phyloP scores from a whole-genome alignment of 148 eudicot species.

The Vaccinium vitisidaea region DNA sequence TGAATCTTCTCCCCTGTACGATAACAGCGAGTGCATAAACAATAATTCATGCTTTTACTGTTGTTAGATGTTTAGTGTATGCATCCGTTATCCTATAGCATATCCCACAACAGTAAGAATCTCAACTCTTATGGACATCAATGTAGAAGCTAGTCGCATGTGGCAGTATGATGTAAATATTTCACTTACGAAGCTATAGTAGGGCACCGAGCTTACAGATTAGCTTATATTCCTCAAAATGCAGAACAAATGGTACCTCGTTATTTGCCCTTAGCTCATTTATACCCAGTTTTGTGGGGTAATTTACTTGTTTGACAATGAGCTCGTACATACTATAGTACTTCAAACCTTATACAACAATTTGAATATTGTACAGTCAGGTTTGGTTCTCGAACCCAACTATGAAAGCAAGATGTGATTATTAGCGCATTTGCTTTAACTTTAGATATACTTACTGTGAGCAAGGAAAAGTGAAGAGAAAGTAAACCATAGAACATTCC shows the following conservation, averaged over 20 bases:
- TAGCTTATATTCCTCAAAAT: background rate
- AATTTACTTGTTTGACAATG: background rate
- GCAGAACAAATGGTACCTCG: background rate
- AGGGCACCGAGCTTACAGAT: background rate
- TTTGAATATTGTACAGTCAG: background rate
- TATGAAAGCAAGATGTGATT: background rate
- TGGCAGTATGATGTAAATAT: background rate
- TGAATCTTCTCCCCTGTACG: constrained; percentile 13
- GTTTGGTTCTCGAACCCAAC: background rate
- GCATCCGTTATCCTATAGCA: background rate
- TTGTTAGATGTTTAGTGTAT: background rate
- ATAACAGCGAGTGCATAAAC: background rate
- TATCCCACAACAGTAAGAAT: background rate
- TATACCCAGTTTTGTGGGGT: background rate
- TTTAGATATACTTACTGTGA: constrained; percentile 33
- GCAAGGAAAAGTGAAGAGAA: constrained; percentile 38
- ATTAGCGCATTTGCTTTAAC: background rate
- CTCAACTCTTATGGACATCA: constrained; percentile 2
- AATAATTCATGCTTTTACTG: background rate
- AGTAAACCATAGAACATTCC: constrained; percentile 31
- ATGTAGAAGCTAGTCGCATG: background rate
- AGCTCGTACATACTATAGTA: background rate
- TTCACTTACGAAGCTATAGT: background rate
- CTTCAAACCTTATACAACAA: background rate
- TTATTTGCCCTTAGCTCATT: background rate